Percentiles rank a stretch among this genome's conserved stretches.
Evolutionary conservation across 2,329 filamentous ascomycete genomes (phyloP).

Genomic region (Hypoxylon rubiginosum): DNA sequence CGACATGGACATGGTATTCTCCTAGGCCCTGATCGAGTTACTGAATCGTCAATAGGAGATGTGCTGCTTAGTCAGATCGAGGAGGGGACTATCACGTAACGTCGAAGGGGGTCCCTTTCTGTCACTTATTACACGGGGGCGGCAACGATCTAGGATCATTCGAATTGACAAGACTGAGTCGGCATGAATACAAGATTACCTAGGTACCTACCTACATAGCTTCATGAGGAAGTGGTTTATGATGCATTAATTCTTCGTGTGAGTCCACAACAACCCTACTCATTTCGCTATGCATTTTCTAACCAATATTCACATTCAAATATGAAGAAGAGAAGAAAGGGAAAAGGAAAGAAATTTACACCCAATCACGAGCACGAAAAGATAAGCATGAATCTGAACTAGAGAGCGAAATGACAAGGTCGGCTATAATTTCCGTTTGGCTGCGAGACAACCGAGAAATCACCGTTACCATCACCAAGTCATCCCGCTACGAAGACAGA

Average conservation of each 20-base stretch:
- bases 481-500: background rate
- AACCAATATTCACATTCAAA: background rate
- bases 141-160: background rate
- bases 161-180: background rate
- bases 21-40: background rate
- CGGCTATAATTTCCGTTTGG: background rate
- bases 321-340: background rate
- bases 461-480: background rate
- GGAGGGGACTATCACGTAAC: background rate
- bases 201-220: background rate
- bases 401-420: background rate
- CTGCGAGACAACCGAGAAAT: background rate
- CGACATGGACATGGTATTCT: background rate
- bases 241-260: background rate
- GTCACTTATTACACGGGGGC: background rate
- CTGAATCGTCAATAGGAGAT: background rate
- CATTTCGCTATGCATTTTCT: background rate
- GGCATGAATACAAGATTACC: background rate
- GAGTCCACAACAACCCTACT: background rate
- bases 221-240: background rate
- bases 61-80: background rate
- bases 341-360: background rate
- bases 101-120: background rate
- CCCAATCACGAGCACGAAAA: background rate
- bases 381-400: background rate